These are phyloP conservation scores for Eucalyptus curtisii DNA, from an alignment of 345 rosid species.

Conservation along the genomic window DNA sequence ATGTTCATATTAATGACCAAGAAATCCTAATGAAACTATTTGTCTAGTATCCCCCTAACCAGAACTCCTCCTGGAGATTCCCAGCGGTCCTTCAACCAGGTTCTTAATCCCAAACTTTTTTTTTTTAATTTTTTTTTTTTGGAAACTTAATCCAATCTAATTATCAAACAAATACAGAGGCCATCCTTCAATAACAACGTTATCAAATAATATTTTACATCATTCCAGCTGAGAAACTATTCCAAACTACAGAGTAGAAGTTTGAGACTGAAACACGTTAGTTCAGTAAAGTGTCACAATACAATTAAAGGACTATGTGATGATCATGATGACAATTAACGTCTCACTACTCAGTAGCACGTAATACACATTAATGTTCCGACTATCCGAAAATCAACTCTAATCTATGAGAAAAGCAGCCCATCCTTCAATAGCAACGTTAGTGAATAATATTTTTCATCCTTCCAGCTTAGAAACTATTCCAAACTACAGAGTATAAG, in stretches of 20 bases:
- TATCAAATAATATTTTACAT: background rate
- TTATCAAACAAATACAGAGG: background rate
- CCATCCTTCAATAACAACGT: background rate
- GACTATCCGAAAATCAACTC: background rate
- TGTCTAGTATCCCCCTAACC: background rate
- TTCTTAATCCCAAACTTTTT: background rate
- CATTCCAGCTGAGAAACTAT: background rate
- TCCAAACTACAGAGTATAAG: background rate
- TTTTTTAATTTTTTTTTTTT: background rate
- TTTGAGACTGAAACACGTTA: background rate
- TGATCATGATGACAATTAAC: background rate
- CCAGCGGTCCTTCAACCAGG: background rate
- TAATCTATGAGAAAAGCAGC: background rate
- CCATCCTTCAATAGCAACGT: background rate
- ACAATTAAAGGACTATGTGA: background rate
- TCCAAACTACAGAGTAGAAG: background rate
- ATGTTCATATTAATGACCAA: background rate
- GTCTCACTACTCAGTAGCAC: background rate
- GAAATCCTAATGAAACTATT: background rate
- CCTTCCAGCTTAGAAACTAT: background rate
- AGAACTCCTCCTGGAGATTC: background rate
- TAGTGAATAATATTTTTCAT: background rate
- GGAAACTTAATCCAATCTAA: background rate
- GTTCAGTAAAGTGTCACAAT: background rate
- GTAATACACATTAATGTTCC: background rate